Evolutionary conservation across 2,329 filamentous ascomycete genomes (phyloP), one percentile per base, ranked within the genome.

Genomic region (Pseudogymnoascus sp.): DNA sequence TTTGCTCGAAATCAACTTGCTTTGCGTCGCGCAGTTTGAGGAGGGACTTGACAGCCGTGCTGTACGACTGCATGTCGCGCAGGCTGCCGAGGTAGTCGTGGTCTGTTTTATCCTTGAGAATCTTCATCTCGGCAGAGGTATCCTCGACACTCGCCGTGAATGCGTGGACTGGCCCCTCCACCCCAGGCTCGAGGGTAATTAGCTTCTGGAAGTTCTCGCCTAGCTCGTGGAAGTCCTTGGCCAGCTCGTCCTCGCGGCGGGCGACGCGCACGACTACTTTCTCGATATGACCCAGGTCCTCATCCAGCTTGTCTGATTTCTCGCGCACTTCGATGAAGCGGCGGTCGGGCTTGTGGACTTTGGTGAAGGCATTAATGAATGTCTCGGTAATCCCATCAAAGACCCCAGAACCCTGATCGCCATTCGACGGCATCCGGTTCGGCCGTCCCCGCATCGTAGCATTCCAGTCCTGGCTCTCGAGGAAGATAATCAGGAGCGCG

Each of bases 341-440:
- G 68, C 90, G 88, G 74, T 99, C 94, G 6, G 92, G 89, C 74
- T 95, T 96, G 78, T 97, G 90, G 1, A 96, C 88, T 74, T 97
- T 99, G 57, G 89, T 92, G 70, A 99, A 99, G 38, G 91, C 93
- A 72, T 97, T 97, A 74, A 99, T 89, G 71, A 97, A 95, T 35
- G 89, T 95, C 73, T 99, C 94, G 39, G 94, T 91, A 71, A 97
- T 91, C 69, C 90, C 92, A 72, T 99, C 94, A 68, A 99, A 94
- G 43, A 97, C 90, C 38, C 91, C 87, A 11, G 81, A 81, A 11
- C 76, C 73, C 60, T 68, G 75, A 71, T 66, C 79, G 68, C 66
- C 81, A 70, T 71, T 71, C 6, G 76, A 79, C 64, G 85, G 83
- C 28, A 80, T 82, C 54, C 93, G 82, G 59, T 83, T 81, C 9